These are phyloP conservation scores for Xylaria sp. DNA, from an alignment of 2,329 filamentous ascomycete species.

Conservation along the genomic window DNA sequence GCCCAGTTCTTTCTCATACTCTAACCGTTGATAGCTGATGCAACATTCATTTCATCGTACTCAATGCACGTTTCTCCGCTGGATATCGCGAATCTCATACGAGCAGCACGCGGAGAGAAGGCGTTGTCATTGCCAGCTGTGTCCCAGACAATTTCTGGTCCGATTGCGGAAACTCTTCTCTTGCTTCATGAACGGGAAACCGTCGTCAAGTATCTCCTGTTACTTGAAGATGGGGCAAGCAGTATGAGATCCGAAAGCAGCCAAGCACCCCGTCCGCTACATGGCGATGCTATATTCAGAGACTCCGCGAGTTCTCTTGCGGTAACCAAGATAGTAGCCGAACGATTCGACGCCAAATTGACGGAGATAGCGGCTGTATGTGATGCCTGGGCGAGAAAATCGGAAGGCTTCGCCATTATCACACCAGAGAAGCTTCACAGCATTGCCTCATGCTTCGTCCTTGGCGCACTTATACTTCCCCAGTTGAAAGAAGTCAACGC, in stretches of 20 bases:
- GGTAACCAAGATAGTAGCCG: conserved; percentile 47
- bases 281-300: conserved; percentile 21
- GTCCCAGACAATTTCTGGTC: conserved; percentile 41
- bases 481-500: conserved; percentile 44
- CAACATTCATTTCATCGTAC: conserved; percentile 59
- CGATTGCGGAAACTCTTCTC: conserved; percentile 45
- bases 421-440: conserved; percentile 50
- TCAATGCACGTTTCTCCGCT: conserved; percentile 58
- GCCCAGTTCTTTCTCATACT: background rate
- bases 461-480: conserved; percentile 43
- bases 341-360: conserved; percentile 50
- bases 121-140: conserved; percentile 30
- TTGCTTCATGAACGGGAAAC: conserved; percentile 39
- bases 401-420: conserved; percentile 44
- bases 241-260: conserved; percentile 8
- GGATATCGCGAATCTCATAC: conserved; percentile 64
- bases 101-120: conserved; percentile 57
- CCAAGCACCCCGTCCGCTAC: conserved; percentile 3
- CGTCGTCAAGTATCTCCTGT: conserved; percentile 51
- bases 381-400: conserved; percentile 42
- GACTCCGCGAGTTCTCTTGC: conserved; percentile 38
- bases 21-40: conserved; percentile 50
- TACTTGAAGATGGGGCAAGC: conserved; percentile 39
- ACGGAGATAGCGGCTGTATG: conserved; percentile 45
- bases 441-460: conserved; percentile 44